Conservation (phyloP, 1,284 basidiomycete genomes). For the Apiotrichum montevideense region DNA sequence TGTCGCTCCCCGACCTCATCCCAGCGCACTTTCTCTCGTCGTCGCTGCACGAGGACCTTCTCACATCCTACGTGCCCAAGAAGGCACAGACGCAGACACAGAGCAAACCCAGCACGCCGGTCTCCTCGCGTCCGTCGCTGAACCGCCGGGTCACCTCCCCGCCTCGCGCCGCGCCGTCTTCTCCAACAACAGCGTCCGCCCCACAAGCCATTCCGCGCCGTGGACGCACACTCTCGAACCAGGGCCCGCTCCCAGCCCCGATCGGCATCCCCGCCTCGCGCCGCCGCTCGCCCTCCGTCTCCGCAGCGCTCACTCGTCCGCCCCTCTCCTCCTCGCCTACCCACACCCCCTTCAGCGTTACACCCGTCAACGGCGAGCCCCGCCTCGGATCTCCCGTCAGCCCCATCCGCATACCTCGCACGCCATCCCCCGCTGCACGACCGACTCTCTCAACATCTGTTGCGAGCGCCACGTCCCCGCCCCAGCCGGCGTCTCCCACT, state of each 20-base stretch:
- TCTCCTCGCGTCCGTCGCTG: not conserved
- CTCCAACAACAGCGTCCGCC: too few species aligned
- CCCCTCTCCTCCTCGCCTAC: constrained; percentile 1
- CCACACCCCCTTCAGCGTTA: constrained; percentile 3
- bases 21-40: constrained; percentile 1
- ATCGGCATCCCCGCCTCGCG: constrained; percentile 6
- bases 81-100: not conserved
- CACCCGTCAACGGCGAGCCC: not conserved
- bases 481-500: not conserved
- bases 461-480: not conserved
- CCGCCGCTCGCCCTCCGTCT: not conserved
- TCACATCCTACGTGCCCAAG: too few species aligned
- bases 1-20: not conserved
- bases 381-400: not conserved
- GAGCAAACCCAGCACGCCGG: not conserved
- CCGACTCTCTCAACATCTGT: not conserved
- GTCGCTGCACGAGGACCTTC: not conserved
- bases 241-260: constrained; percentile 1
- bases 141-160: not conserved
- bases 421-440: constrained; percentile 3
- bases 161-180: not conserved
- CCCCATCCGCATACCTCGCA: not conserved
- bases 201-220: not conserved
- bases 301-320: not conserved
- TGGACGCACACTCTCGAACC: not conserved